Evolutionary conservation across 257 asterid genomes (phyloP).

Genomic region (Oldenlandia corymbosa): DNA sequence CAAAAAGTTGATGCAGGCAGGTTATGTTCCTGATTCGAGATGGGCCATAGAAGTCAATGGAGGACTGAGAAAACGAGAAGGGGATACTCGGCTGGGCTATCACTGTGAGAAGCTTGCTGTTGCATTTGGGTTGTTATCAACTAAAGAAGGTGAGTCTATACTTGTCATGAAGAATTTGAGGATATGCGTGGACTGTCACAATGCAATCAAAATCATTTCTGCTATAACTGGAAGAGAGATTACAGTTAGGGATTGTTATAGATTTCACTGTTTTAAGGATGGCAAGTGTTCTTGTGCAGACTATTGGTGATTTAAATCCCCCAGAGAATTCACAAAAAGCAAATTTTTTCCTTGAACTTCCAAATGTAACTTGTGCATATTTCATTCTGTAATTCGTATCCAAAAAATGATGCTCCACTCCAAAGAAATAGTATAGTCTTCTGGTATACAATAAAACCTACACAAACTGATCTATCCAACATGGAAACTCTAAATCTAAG

Average conservation of each 20-base stretch:
- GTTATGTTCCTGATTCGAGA: slow-evolving; percentile 43
- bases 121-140: slow-evolving; percentile 49
- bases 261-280: slow-evolving; percentile 60
- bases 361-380: neutral
- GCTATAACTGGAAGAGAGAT: slow-evolving; percentile 46
- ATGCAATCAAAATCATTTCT: slow-evolving; percentile 51
- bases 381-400: neutral
- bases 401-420: slow-evolving; percentile 5
- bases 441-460: slow-evolving; percentile 7
- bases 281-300: slow-evolving; percentile 62
- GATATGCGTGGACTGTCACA: slow-evolving; percentile 68
- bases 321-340: neutral
- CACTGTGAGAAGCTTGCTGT: slow-evolving; percentile 74
- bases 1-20: slow-evolving; percentile 42
- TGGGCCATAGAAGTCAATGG: slow-evolving; percentile 38
- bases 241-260: slow-evolving; percentile 61
- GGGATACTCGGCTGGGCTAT: slow-evolving; percentile 38
- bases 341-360: too few species aligned
- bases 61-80: slow-evolving; percentile 31
- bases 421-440: neutral
- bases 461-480: slow-evolving; percentile 1
- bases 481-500: neutral
- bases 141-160: slow-evolving; percentile 29
- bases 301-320: slow-evolving; percentile 43
- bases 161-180: slow-evolving; percentile 66